phyloP scores from a whole-genome alignment of 306 rosid genomes.

The Nissolia schottii region DNA sequence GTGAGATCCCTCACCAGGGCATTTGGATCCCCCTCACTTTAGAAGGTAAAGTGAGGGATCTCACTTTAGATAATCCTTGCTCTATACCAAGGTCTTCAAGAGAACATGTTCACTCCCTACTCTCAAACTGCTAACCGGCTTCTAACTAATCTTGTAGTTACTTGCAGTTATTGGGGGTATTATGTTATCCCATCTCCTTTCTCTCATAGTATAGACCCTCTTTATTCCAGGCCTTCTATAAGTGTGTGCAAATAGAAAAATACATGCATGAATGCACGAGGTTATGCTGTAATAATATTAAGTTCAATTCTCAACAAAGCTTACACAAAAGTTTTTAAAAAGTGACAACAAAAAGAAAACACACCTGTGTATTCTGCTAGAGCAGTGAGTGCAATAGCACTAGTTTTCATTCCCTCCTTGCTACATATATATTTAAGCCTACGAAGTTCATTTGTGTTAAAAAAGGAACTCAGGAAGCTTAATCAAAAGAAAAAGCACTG shows the following conservation, averaged over 20 bases:
- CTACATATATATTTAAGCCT: slow-evolving; percentile 89
- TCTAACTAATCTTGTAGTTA: too few relatives aligned
- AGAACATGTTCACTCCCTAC: too few relatives aligned
- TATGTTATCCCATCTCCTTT: too few relatives aligned
- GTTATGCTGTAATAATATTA: neutral
- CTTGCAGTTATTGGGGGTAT: too few relatives aligned
- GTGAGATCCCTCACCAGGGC: too few relatives aligned
- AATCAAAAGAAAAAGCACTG: neutral
- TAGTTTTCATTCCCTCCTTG: slow-evolving; percentile 84
- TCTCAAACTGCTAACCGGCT: too few relatives aligned
- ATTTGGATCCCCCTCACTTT: too few relatives aligned
- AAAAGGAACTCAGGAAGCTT: slow-evolving; percentile 7
- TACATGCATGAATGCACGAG: neutral
- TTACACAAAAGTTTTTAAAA: slow-evolving; percentile 1
- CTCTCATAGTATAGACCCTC: too few relatives aligned
- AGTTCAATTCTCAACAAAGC: neutral
- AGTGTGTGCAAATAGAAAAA: neutral
- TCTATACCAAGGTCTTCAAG: too few relatives aligned
- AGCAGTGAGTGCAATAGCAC: slow-evolving; percentile 72
- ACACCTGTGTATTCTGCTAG: slow-evolving; percentile 84
- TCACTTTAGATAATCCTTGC: too few relatives aligned
- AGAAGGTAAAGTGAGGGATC: too few relatives aligned
- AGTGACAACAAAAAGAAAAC: slow-evolving; percentile 14
- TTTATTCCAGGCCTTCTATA: too few relatives aligned
- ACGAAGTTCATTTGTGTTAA: slow-evolving; percentile 4